phyloP scores from a whole-genome alignment of 768 basidiomycete species.

The Russula foetens region DNA sequence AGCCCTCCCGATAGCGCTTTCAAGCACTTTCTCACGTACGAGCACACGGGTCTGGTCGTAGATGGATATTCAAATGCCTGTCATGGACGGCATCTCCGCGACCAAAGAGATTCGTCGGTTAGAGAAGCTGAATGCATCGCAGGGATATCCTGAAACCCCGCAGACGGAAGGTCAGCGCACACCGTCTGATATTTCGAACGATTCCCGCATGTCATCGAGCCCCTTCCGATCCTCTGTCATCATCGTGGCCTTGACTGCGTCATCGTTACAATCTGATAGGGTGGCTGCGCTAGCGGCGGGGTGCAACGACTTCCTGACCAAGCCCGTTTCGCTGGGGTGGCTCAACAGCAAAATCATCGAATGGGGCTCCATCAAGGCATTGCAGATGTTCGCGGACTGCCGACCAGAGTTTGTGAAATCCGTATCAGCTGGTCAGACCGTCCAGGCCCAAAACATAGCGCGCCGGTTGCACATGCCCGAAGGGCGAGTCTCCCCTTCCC shows the following conservation, averaged over 20 bases:
- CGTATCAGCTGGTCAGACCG: constrained; percentile 39
- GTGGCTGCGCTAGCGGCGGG: constrained; percentile 96
- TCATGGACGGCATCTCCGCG: constrained; percentile 97
- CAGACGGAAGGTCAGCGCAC: constrained; percentile 46
- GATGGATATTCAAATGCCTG: constrained; percentile 99
- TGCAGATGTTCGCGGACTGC: constrained; percentile 88
- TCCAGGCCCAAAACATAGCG: constrained; percentile 41
- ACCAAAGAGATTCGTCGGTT: constrained; percentile 90
- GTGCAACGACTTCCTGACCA: constrained; percentile 97
- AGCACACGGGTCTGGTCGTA: constrained; percentile 26
- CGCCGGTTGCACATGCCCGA: constrained; percentile 42
- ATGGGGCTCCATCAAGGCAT: constrained; percentile 95
- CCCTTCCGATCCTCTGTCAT: constrained; percentile 92
- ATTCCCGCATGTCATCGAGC: constrained; percentile 42
- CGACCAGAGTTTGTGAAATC: constrained; percentile 49
- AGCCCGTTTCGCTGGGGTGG: constrained; percentile 93
- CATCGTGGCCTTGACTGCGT: constrained; percentile 98
- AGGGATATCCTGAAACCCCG: constrained; percentile 65
- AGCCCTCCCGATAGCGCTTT: background rate
- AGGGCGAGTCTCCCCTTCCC: constrained; percentile 34
- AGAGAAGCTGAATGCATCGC: constrained; percentile 59
- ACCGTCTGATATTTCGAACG: constrained; percentile 45
- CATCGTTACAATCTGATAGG: constrained; percentile 89
- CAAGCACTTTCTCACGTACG: constrained; percentile 16
- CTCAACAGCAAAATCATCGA: constrained; percentile 97